Evolutionary conservation across 2,329 filamentous ascomycete genomes (phyloP), one percentile per base, ranked within the genome.

Genomic region (Knoxdaviesia proteae): DNA sequence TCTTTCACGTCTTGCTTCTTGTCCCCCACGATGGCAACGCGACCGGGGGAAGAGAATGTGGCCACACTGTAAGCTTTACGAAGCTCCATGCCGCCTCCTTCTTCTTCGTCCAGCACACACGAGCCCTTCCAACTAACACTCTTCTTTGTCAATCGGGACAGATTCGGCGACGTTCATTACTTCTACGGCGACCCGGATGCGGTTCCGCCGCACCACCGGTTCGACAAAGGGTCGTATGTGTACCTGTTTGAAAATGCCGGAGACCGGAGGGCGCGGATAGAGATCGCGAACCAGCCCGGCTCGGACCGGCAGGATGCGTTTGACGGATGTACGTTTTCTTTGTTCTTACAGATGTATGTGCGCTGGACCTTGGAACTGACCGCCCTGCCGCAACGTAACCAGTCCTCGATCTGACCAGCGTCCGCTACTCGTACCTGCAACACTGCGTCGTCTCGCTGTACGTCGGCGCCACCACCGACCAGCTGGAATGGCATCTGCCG

Each of bases 271-370:
- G 78, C 78, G 48, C 77, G 81, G 49, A 62, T 87, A 48, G 82
- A 87, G 58, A 64, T 87, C 47, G 81, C 81, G 38, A 88, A 87
- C 52, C 65, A 77, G 50, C 71, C 79, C 6, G 81, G 81, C 42
- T 78, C 74, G 3, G 71, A 80, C 1, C 69, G 80, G n/a, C 81
- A 87, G 54, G 81, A 87, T 62, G 80, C 80, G 7, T 84, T 87
- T 54, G 71, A 75, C 49, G 82, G 82, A 53, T 74, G 79, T 84
- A 62, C 67, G 79, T 59, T 34, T 8, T 35, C 7, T 7, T 40
- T 36, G 7, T 36, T 20, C 32, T n/a, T 11, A 30, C 11, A 20
- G 20, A 20, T 20, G 20, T 20, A 20, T 6, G 7, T 6, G n/a
- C n/a, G 6, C 32, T 20, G 7, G 20, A 11, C 30, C 20, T 34